Base-by-base conservation (phyloP, 2,329 filamentous ascomycete genomes). In the Paecilomyces niveus region DNA sequence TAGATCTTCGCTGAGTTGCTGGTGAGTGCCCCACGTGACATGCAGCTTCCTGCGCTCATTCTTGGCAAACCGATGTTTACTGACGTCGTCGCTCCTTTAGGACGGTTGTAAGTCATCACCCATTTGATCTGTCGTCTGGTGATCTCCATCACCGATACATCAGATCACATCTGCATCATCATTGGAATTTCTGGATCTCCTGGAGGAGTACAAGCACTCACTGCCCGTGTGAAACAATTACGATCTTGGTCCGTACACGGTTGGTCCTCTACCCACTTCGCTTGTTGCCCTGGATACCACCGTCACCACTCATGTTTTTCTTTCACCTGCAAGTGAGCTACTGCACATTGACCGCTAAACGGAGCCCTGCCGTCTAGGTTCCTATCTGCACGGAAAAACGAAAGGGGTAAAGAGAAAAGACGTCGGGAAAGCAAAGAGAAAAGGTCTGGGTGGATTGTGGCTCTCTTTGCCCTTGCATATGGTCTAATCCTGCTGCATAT, bases 251-350 rank as follows among this genome's bases (percentile, higher is more conserved):
- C 45, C 29, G 45, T 57, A 61, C 7, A 45, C 56, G 26, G 51
- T 29, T 6, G 21, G 13, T 39, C 7, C 22, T 55, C 13, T n/a
- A 18, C 13, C 29, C 11, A 24, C 35, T 35, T 35, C 11, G 21
- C 54, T 57, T 67, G 73, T 75, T 75, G 72, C 72, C 72, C 65
- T 69, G 72, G 70, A 71, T 74, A 75, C 73, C 52, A 15, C 32
- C 21, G 50, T 52, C 7, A 24, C 26, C 10, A 13, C 24, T 45
- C 32, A 51, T 54, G 50, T 52, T 54, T 58, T 55, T 59, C 53
- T 56, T 49, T 18, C n/a, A 6, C 18, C 15, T 45, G 35, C 35
- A 45, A 45, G 39, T n/a, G 39, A 45, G 39, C 33, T 45, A 53
- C 58, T 24, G 56, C 54, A 24, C 58, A 54, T 64, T 62, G 26